Evolutionary conservation across 2,329 filamentous ascomycete genomes (phyloP).

Genomic region (Pseudopyrenochaeta lycopersici): DNA sequence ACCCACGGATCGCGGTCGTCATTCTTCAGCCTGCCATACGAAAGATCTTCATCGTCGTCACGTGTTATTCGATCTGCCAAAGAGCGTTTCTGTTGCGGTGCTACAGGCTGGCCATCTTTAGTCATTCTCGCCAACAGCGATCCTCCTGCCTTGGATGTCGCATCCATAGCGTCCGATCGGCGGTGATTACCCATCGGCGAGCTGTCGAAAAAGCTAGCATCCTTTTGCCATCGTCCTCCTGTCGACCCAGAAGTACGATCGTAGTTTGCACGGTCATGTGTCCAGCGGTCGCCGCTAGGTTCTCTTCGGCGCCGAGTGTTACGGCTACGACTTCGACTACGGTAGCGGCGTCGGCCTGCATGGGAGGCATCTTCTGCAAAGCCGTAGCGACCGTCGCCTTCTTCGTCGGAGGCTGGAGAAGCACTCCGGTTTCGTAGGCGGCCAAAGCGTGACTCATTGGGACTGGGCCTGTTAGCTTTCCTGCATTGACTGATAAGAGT

Average conservation of each 20-base stretch:
- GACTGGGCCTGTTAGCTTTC: constrained; percentile 22
- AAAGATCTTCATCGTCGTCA: constrained; percentile 31
- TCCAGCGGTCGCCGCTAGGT: constrained; percentile 40
- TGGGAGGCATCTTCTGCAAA: constrained; percentile 59
- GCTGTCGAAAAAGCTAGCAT: constrained; percentile 40
- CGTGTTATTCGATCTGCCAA: constrained; percentile 43
- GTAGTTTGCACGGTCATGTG: constrained; percentile 40
- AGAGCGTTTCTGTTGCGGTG: constrained; percentile 30
- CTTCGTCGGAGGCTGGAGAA: constrained; percentile 60
- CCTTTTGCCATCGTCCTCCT: constrained; percentile 37
- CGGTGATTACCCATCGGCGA: constrained; percentile 55
- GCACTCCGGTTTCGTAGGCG: constrained; percentile 68
- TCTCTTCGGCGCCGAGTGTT: constrained; percentile 30
- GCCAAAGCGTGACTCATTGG: constrained; percentile 50
- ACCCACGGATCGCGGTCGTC: constrained; percentile 36
- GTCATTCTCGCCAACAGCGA: constrained; percentile 46
- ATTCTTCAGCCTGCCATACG: constrained; percentile 42
- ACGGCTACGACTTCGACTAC: constrained; percentile 51
- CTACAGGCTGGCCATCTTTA: constrained; percentile 42
- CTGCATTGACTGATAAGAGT: not conserved
- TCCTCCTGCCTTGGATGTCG: constrained; percentile 32
- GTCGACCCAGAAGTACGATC: constrained; percentile 20
- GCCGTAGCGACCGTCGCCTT: constrained; percentile 58
- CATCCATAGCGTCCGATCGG: constrained; percentile 54
- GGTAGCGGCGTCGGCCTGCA: constrained; percentile 52